Base-by-base conservation (phyloP, 176 grass and related monocot genomes). In the Carex littledalei region DNA sequence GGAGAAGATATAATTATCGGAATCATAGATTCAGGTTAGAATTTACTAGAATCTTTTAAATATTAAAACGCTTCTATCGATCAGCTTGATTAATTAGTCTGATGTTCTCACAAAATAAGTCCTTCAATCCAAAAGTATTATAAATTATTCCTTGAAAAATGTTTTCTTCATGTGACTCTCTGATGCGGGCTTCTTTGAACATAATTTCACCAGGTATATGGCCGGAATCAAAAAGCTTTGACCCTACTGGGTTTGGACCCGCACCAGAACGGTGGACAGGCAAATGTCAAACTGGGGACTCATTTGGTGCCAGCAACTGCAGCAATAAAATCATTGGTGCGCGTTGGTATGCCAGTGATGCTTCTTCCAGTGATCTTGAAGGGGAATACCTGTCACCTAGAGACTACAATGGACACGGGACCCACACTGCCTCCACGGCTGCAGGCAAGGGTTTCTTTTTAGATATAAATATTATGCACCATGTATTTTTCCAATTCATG, bases 201-300 rank as follows among this genome's bases (percentile, higher is more conserved):
- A n/a, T n/a, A n/a, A n/a, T 79, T 70, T 8, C 32, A 47, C 11
- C 10, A 91, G 85, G 91, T 16, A 89, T 92, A 56, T 92, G 91
- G 90, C 93, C 93, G 7, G 93, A 94, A 85, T 94, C 93, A 1
- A 65, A 35, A 75, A 94, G 88, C 82, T 94, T 94, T 2, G 43
- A 84, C 0, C 90, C 90, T 29, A 62, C 53, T 0, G 88, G 86
- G 0, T 92, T 87, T 14, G 78, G 86, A 4, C 84, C 88, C 0
- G 18, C 80, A 2, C 90, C 93, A 0, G 20, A 76, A 0, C 7
- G 82, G 13, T 94, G 93, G 93, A 92, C 20, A 31, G 93, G 93
- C 0, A 32, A 0, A 45, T 95, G 93, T 22, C 85, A 91, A 58
- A 31, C 26, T 3, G 90, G 93, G 1, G 4, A 5, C 0, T 62